phyloP scores from a whole-genome alignment of 805 yeast species.

The Monosporozyma yasuniensis region DNA sequence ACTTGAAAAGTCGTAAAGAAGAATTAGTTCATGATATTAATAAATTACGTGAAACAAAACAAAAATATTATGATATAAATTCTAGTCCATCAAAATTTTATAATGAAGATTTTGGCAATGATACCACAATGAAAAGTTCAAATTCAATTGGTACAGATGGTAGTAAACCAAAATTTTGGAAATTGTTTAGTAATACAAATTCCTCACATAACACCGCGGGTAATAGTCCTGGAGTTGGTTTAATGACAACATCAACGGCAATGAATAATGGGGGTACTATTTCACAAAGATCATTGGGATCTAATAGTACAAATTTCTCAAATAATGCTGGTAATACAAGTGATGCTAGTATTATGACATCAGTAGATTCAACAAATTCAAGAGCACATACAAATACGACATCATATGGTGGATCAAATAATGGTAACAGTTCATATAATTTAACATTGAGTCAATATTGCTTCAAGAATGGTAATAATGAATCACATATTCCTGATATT shows the following conservation, averaged over 20 bases:
- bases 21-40: conserved; percentile 40
- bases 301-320: neutral
- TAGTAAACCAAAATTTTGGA: conserved; percentile 28
- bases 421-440: conserved; percentile 9
- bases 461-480: conserved; percentile 43
- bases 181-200: conserved; percentile 17
- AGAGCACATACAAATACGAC: neutral
- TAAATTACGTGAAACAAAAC: conserved; percentile 16
- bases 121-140: neutral
- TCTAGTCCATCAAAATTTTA: conserved; percentile 1
- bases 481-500: conserved; percentile 50
- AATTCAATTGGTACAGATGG: conserved; percentile 4
- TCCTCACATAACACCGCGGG: neutral
- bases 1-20: conserved; percentile 39
- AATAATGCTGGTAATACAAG: neutral
- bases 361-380: neutral
- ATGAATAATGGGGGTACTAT: neutral
- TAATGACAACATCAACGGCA: conserved; percentile 4
- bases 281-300: neutral
- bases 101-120: conserved; percentile 4
- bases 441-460: conserved; percentile 57
- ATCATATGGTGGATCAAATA: neutral
- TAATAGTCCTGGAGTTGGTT: neutral
- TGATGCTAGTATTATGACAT: neutral
- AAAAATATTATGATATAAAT: neutral